A percentile compares a stretch with the other conserved stretches of the same genome.
phyloP scores from a whole-genome alignment of 345 rosid genomes.

The Odontarrhena argentea region DNA sequence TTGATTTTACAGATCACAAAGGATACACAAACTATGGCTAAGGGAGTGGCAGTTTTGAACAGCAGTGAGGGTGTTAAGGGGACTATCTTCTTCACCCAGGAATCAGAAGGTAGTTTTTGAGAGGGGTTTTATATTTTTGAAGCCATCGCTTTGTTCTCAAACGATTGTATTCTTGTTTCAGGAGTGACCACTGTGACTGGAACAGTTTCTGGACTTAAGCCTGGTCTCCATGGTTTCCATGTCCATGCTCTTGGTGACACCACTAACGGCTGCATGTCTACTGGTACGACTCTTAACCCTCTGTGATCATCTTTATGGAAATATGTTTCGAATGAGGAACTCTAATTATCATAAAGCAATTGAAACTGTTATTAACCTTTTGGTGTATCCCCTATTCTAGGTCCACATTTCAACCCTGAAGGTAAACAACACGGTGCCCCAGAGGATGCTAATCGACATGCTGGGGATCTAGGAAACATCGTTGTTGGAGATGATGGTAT shows the following conservation, averaged over 20 bases:
- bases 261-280: slow-evolving; percentile 98
- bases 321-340: not conserved
- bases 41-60: slow-evolving; percentile 78
- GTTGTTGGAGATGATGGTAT: slow-evolving; percentile 82
- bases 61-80: slow-evolving; percentile 80
- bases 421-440: slow-evolving; percentile 93
- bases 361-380: not conserved
- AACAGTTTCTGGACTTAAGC: slow-evolving; percentile 80
- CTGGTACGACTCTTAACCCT: slow-evolving; percentile 54
- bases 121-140: not conserved
- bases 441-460: slow-evolving; percentile 82
- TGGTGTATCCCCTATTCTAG: slow-evolving; percentile 43
- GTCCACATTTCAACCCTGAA: slow-evolving; percentile 88
- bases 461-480: slow-evolving; percentile 90
- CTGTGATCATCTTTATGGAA: not conserved
- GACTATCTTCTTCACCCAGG: slow-evolving; percentile 73
- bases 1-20: slow-evolving; percentile 66
- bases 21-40: slow-evolving; percentile 56
- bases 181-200: slow-evolving; percentile 82
- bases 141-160: not conserved
- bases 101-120: slow-evolving; percentile 62
- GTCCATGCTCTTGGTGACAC: slow-evolving; percentile 98
- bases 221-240: slow-evolving; percentile 95
- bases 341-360: not conserved
- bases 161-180: slow-evolving; percentile 26